Evolutionary conservation across 2,329 filamentous ascomycete genomes (phyloP).

Genomic region (Bipolaris zeicola): DNA sequence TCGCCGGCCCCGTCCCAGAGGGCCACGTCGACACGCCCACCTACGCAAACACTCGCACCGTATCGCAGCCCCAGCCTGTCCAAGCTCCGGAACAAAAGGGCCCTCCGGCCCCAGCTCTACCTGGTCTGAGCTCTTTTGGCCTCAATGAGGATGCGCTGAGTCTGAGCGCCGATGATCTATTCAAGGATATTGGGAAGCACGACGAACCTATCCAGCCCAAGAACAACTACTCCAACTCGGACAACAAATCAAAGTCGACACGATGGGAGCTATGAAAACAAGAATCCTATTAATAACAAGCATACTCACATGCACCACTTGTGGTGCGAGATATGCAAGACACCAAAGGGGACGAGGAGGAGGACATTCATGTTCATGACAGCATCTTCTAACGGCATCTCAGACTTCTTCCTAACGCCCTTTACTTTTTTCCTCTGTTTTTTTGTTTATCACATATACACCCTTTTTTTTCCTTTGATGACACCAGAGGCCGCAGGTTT

Average conservation of each 20-base stretch:
- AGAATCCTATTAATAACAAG: background rate
- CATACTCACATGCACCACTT: background rate
- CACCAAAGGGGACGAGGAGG: background rate
- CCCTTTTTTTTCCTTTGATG: conserved; percentile 26
- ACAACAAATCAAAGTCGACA: conserved; percentile 9
- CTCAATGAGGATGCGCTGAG: conserved; percentile 42
- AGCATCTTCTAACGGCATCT: conserved; percentile 30
- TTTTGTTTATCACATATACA: conserved; percentile 11
- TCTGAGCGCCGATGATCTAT: conserved; percentile 48
- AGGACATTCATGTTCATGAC: conserved; percentile 28
- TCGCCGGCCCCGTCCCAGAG: conserved; percentile 42
- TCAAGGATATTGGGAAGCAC: conserved; percentile 43
- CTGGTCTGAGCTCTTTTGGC: conserved; percentile 46
- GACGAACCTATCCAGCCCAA: background rate
- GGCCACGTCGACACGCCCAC: conserved; percentile 33
- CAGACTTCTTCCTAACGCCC: background rate
- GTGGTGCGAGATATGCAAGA: background rate
- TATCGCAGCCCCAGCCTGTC: conserved; percentile 21
- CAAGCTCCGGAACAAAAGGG: conserved; percentile 34
- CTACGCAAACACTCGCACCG: conserved; percentile 29
- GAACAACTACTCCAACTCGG: background rate
- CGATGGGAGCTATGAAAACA: conserved; percentile 26
- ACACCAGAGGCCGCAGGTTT: conserved; percentile 21
- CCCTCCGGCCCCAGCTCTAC: conserved; percentile 49
- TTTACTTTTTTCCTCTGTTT: conserved; percentile 33